phyloP scores from a whole-genome alignment of 2,329 filamentous ascomycete species.

The Sarocladium oryzae region DNA sequence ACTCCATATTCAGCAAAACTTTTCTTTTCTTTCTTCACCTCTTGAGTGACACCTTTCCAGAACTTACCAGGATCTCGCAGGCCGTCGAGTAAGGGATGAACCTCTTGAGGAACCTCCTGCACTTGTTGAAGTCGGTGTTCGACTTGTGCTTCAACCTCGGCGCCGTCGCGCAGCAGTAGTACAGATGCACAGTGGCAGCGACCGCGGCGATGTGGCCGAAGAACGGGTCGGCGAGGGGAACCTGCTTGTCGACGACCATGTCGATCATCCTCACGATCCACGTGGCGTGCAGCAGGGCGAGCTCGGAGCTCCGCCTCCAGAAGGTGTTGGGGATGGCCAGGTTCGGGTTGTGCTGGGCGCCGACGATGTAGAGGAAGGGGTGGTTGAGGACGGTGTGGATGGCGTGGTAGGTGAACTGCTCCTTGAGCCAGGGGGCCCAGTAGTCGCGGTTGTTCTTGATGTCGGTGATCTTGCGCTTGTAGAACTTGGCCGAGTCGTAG shows the following conservation, averaged over 20 bases:
- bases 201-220: slow-evolving; percentile 45
- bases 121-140: slow-evolving; percentile 45
- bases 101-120: slow-evolving; percentile 39
- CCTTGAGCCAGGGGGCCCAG: slow-evolving; percentile 45
- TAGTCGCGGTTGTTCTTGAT: slow-evolving; percentile 38
- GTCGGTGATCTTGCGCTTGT: slow-evolving; percentile 40
- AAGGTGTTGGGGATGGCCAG: slow-evolving; percentile 47
- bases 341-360: slow-evolving; percentile 44
- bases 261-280: slow-evolving; percentile 50
- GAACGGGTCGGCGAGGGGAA: slow-evolving; percentile 43
- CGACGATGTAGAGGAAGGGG: slow-evolving; percentile 46
- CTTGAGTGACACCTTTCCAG: too few relatives aligned
- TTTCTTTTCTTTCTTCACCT: too few relatives aligned
- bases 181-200: slow-evolving; percentile 46
- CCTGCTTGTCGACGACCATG: slow-evolving; percentile 44
- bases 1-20: slow-evolving; percentile 12
- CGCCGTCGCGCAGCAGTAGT: slow-evolving; percentile 45
- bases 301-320: slow-evolving; percentile 44
- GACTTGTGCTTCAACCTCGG: slow-evolving; percentile 43
- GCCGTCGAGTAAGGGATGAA: slow-evolving; percentile 41
- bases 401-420: slow-evolving; percentile 47
- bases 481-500: slow-evolving; percentile 47
- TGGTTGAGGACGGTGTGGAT: slow-evolving; percentile 46
- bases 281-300: slow-evolving; percentile 44
- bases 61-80: slow-evolving; percentile 37